Evolutionary conservation across 345 rosid species (phyloP).

Genomic region (Ceriops decandra): DNA sequence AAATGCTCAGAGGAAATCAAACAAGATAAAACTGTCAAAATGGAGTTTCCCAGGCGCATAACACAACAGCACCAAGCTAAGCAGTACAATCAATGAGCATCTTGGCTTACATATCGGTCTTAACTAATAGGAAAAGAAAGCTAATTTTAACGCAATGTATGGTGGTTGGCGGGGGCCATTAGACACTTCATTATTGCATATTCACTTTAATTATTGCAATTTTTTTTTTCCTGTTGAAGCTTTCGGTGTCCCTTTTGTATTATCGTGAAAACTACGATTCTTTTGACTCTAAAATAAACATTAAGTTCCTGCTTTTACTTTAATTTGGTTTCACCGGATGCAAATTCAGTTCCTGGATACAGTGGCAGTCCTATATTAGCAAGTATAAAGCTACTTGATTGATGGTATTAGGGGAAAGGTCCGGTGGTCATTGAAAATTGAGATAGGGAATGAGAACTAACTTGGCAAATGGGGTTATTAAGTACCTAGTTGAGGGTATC

Average conservation of each 20-base stretch:
- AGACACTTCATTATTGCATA: slow-evolving; percentile 28
- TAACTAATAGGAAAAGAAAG: slow-evolving; percentile 14
- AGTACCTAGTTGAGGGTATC: slow-evolving; percentile 33
- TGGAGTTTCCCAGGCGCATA: too few relatives aligned
- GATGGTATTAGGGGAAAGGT: not conserved
- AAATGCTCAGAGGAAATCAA: too few relatives aligned
- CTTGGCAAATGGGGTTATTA: slow-evolving; percentile 19
- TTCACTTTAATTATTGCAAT: slow-evolving; percentile 12
- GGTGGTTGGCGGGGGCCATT: slow-evolving; percentile 27
- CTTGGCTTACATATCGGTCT: slow-evolving; percentile 15
- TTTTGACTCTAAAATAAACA: not conserved
- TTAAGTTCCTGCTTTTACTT: not conserved
- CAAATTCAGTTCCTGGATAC: not conserved
- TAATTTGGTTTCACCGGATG: too few relatives aligned
- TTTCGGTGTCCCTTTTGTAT: slow-evolving; percentile 14
- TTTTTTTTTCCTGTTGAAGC: not conserved
- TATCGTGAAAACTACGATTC: not conserved
- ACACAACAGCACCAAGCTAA: not conserved
- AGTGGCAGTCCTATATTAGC: not conserved
- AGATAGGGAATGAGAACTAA: not conserved
- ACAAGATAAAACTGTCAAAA: too few relatives aligned
- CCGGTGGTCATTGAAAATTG: slow-evolving; percentile 6
- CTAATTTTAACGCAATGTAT: slow-evolving; percentile 27
- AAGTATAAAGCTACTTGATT: not conserved
- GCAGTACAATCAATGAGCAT: not conserved